phyloP scores from a whole-genome alignment of 257 asterid genomes.

The Hygrophila difformis region DNA sequence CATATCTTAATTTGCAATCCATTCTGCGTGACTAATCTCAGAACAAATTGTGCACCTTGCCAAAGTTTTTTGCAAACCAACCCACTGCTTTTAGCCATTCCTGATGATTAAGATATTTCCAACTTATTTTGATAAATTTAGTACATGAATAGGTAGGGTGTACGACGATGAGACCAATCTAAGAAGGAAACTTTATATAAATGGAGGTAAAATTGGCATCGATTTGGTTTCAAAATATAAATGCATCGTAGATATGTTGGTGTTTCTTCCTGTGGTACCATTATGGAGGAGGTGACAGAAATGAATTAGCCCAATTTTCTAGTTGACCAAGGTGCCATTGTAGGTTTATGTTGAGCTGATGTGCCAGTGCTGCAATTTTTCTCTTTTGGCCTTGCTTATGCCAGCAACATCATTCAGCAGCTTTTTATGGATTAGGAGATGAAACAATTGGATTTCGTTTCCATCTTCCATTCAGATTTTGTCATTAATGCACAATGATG shows the following conservation, averaged over 20 bases:
- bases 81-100: background rate
- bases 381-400: background rate
- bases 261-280: background rate
- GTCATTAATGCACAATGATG: too few relatives aligned
- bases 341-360: background rate
- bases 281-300: background rate
- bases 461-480: background rate
- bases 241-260: background rate
- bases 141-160: background rate
- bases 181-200: background rate
- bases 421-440: background rate
- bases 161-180: too few relatives aligned
- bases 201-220: slow-evolving; percentile 5
- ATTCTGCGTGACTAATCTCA: background rate
- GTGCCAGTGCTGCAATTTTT: background rate
- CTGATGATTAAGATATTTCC: background rate
- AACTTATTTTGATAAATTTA: background rate
- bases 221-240: background rate
- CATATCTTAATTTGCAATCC: background rate
- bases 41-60: background rate
- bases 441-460: background rate
- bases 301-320: background rate
- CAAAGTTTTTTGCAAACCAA: background rate
- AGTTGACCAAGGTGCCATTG: background rate
- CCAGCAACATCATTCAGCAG: background rate